Evolutionary conservation across 208 protist species (phyloP).

Genomic region (Borovskyia barvae): DNA sequence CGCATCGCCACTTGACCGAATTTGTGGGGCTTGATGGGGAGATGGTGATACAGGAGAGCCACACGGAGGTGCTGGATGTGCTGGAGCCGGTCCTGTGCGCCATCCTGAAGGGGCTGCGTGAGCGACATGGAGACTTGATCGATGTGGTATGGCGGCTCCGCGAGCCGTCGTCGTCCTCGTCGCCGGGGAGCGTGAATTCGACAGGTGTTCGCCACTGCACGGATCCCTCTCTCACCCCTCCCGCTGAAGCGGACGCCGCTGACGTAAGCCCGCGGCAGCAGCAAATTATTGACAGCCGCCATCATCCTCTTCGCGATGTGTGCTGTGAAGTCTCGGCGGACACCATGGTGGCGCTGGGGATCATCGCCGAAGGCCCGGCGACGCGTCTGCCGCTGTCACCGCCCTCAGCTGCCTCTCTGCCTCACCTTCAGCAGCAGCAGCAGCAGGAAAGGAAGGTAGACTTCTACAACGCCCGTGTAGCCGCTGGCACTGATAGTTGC

Average conservation of each 20-base stretch:
- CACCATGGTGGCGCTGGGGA: background rate
- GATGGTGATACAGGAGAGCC: constrained; percentile 96
- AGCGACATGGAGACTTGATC: constrained; percentile 6
- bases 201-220: background rate
- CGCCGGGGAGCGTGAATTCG: background rate
- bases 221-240: too few species aligned
- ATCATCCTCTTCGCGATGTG: background rate
- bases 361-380: background rate
- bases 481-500: constrained; percentile 3
- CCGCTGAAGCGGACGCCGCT: too few species aligned
- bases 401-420: background rate
- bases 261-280: too few species aligned
- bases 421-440: background rate
- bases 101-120: constrained; percentile 90
- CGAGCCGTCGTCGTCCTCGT: background rate
- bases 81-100: constrained; percentile 92
- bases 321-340: constrained; percentile 18
- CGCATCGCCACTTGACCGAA: constrained; percentile 98
- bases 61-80: constrained; percentile 97
- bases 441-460: background rate
- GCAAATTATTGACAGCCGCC: too few species aligned
- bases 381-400: background rate
- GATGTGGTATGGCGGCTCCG: constrained; percentile 12
- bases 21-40: constrained; percentile 99
- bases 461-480: constrained; percentile 13